Base-by-base conservation (phyloP, 176 grass and related monocot genomes). In the Musa acuminata region DNA sequence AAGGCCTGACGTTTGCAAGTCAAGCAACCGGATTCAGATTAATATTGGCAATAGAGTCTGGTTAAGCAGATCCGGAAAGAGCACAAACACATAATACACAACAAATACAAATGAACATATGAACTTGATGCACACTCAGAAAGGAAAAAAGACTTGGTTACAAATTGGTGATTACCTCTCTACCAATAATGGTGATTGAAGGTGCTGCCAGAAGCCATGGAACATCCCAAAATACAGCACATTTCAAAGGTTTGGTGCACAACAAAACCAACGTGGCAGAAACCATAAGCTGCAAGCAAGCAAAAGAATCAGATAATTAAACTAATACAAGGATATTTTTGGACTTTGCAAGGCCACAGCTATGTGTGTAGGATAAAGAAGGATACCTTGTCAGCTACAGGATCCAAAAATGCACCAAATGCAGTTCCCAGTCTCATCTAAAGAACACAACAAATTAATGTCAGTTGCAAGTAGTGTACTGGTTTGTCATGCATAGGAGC, bases 381-480 rank as follows among this genome's bases (percentile, higher is more conserved):
- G 17, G 11, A 51, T 27, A 99, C 96, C 96, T 99, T 99, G 81
- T 99, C 96, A 27, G 96, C 96, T 55, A 99, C 96, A 77, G 96
- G 96, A 87, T 99, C 96, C 62, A 99, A 88, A 99, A 99, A 99
- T 84, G 96, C 96, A 86, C 96, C 96, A 84, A 99, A 99, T 75
- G 96, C 86, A 64, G 96, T 94, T 65, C 91, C 96, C 73, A 99
- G 77, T 54, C 81, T 80, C 96, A 95, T 95, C 96, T 99, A 82
- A 52, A 63, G 77, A 24, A 74, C 8, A 55, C 13, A 16, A 55
- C 1, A 14, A 29, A 1, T 55, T 29, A 74, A 17, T 51, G 17
- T n/a, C 13, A 70, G 1, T 51, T 50, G 43, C 67, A 70, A 51
- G 10, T 13, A 1, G 14, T 13, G 26, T 67, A 67, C 64, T 25